Conservation (phyloP, 805 yeast genomes). For the Metschnikowia gelsemii region DNA sequence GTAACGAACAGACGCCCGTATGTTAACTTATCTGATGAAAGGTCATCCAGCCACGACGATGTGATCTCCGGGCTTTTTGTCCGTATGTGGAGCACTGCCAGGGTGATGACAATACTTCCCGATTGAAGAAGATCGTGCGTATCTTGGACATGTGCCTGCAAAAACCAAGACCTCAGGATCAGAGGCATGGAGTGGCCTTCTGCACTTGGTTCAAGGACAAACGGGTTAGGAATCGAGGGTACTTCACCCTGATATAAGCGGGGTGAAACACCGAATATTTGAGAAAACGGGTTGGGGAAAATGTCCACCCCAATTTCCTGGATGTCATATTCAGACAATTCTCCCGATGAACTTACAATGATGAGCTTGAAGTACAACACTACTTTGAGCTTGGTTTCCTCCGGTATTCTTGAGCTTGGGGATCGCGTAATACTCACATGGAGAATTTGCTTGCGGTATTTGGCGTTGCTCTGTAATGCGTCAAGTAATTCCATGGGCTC, state of each 20-base stretch:
- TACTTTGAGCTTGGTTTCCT: conserved; percentile 12
- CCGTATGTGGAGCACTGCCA: conserved; percentile 22
- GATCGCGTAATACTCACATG: conserved; percentile 25
- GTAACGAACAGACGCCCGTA: conserved; percentile 32
- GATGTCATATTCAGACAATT: conserved; percentile 28
- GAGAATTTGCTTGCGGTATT: conserved; percentile 16
- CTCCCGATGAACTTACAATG: conserved; percentile 22
- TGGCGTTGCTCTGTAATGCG: conserved; percentile 12
- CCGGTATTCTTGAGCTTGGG: conserved; percentile 19
- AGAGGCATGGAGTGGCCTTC: conserved; percentile 29
- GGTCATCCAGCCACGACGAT: conserved; percentile 18
- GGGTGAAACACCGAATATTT: conserved; percentile 28
- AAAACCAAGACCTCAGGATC: conserved; percentile 33
- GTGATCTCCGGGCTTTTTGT: conserved; percentile 30
- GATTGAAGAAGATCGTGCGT: conserved; percentile 4
- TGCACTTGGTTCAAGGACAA: conserved; percentile 22
- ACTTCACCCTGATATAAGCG: conserved; percentile 24
- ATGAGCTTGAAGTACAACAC: conserved; percentile 27
- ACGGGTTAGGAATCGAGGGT: conserved; percentile 39
- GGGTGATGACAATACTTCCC: conserved; percentile 20
- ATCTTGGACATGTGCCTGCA: conserved; percentile 16
- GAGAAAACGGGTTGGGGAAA: conserved; percentile 27
- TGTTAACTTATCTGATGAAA: not conserved
- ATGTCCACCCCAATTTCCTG: conserved; percentile 24
- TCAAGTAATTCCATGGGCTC: conserved; percentile 31